Evolutionary conservation across 2,329 filamentous ascomycete species (phyloP), one percentile per base, ranked within the genome.

Genomic region (Fusarium phyllophilum): DNA sequence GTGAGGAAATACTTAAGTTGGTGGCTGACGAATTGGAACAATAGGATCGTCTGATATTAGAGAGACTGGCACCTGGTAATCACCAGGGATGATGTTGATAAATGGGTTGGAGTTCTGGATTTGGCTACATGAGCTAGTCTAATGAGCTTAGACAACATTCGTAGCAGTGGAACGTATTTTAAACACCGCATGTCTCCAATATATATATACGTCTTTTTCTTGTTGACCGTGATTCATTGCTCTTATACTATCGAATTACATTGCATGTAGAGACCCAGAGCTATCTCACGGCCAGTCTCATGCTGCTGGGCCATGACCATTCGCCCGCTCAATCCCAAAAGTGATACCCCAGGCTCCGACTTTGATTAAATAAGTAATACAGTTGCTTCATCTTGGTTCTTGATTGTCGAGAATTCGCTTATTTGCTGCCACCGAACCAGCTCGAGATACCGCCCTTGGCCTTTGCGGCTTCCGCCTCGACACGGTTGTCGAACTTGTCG

Each of bases 381-480:
- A 66, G 57, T 46, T 66, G 51, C 54, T 70, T 67, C 46, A 15
- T 39, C 36, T 38, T 38, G n/a, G 26, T 61, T 31, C 31, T 49
- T 31, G 29, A 31, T 66, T 29, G 29, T 60, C 14, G 66, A 51
- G 22, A 24, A 45, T 41, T 26, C 20, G 39, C 61, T 77, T 75
- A 81, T 73, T 83, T 83, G 78, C 72, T 49, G 57, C 89, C 88
- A 65, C 94, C 92, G 79, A 98, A 97, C 95, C 95, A 98, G 81
- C 93, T 89, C 46, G 92, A 93, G 78, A 97, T 83, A 73, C 93
- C 92, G 78, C 91, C 90, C 90, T 97, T 97, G 49, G 94, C 93
- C 86, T 97, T 93, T 58, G 91, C 84, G 8, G 94, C 90, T 75
- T 91, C 91, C 75, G 93, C 86, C 86, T 95, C 93, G 59, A 97